Evolutionary conservation across 140 eudicot species (phyloP).

Genomic region (Oenanthe javanica): DNA sequence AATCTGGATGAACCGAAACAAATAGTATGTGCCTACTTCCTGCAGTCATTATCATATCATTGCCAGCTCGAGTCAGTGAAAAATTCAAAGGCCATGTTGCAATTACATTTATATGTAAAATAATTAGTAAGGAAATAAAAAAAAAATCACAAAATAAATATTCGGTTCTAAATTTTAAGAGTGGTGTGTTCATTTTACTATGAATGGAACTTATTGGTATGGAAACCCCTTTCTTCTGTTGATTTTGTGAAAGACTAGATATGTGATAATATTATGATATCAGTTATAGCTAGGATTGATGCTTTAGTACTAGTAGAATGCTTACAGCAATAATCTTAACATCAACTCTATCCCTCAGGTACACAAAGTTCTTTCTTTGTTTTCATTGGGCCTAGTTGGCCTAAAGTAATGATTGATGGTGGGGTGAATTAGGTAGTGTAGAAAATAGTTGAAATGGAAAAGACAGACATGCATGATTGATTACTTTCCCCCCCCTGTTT

Average conservation of each 20-base stretch:
- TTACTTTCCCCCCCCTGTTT: background rate
- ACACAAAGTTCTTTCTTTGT: background rate
- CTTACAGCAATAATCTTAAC: background rate
- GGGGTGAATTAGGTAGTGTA: background rate
- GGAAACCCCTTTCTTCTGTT: background rate
- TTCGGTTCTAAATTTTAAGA: too few species aligned
- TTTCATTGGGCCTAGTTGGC: too few species aligned
- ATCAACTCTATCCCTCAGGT: background rate
- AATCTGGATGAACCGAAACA: constrained; percentile 32
- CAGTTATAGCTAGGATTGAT: background rate
- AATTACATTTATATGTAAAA: background rate
- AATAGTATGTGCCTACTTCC: background rate
- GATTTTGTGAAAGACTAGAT: too few species aligned
- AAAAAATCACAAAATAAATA: too few species aligned
- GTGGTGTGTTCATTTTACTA: background rate
- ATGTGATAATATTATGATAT: too few species aligned
- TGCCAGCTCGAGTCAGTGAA: background rate
- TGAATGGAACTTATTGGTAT: background rate
- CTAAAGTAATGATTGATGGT: background rate
- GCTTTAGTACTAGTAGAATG: background rate
- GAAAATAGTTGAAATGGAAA: background rate
- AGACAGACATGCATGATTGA: background rate
- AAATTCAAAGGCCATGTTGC: background rate
- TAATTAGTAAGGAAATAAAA: too few species aligned
- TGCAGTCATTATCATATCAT: background rate